A percentile compares a stretch with the other conserved stretches of the same genome.
These are phyloP conservation scores for Tothia fuscella DNA, from an alignment of 2,329 filamentous ascomycete species.

Conservation along the genomic window DNA sequence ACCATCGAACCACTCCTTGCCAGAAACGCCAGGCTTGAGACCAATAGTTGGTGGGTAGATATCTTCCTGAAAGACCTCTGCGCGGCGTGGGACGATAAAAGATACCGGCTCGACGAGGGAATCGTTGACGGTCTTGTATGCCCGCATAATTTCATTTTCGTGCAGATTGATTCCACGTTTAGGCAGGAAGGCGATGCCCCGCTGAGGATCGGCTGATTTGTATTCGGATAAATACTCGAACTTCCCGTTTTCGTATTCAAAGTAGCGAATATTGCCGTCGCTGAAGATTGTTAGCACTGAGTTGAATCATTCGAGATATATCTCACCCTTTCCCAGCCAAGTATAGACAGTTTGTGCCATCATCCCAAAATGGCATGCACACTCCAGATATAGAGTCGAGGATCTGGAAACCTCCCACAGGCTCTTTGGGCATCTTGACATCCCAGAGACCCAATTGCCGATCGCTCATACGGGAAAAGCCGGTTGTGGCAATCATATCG, in stretches of 20 bases:
- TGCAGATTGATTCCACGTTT: slow-evolving; percentile 92
- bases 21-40: slow-evolving; percentile 65
- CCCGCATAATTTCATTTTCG: slow-evolving; percentile 91
- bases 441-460: slow-evolving; percentile 95
- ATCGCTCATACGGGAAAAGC: slow-evolving; percentile 98
- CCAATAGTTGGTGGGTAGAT: slow-evolving; percentile 85
- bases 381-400: slow-evolving; percentile 95
- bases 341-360: slow-evolving; percentile 89
- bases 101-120: slow-evolving; percentile 90
- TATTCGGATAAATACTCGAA: slow-evolving; percentile 96
- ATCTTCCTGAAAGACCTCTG: slow-evolving; percentile 92
- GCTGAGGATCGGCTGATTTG: slow-evolving; percentile 91
- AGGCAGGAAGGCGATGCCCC: slow-evolving; percentile 86
- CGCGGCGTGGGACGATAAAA: slow-evolving; percentile 87
- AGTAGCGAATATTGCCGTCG: slow-evolving; percentile 98
- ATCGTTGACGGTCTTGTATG: slow-evolving; percentile 96
- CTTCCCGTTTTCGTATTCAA: slow-evolving; percentile 96
- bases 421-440: slow-evolving; percentile 63
- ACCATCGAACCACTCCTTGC: slow-evolving; percentile 74
- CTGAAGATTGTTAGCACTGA: slow-evolving; percentile 31
- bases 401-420: slow-evolving; percentile 79
- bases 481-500: slow-evolving; percentile 89
- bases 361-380: slow-evolving; percentile 99
- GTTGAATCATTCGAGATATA: neutral
- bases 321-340: slow-evolving; percentile 90